Evolutionary conservation across 2,329 filamentous ascomycete genomes (phyloP).

Genomic region (Didymella segeticola): DNA sequence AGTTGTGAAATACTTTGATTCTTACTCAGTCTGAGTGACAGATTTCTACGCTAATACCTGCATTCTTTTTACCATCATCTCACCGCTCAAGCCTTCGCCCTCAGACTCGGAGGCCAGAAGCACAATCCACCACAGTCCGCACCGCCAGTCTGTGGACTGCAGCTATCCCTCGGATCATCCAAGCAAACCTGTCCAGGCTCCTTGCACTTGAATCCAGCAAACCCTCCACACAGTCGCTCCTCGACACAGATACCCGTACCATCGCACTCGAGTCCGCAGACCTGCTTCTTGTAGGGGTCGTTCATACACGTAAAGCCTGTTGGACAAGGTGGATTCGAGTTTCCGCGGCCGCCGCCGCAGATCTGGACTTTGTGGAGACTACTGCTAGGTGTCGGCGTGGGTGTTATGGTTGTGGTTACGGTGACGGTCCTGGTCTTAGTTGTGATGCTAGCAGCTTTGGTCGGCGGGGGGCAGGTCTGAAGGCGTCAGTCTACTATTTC

Average conservation of each 20-base stretch:
- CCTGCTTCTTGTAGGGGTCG: slow-evolving; percentile 35
- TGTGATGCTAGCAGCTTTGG: not conserved
- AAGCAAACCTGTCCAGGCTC: slow-evolving; percentile 45
- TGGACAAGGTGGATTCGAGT: not conserved
- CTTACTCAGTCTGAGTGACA: no score
- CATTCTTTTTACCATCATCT: not conserved
- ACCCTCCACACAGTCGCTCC: slow-evolving; percentile 50
- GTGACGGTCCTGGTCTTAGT: not conserved
- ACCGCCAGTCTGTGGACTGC: slow-evolving; percentile 49
- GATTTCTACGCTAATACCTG: no score
- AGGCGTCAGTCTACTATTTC: not conserved
- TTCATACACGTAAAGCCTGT: slow-evolving; percentile 37
- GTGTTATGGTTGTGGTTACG: not conserved
- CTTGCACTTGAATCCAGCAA: slow-evolving; percentile 47
- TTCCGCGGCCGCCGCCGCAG: slow-evolving; percentile 38
- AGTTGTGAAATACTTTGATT: no score
- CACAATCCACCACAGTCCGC: slow-evolving; percentile 55
- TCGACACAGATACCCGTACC: slow-evolving; percentile 44
- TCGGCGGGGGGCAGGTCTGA: not conserved
- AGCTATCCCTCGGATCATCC: slow-evolving; percentile 54
- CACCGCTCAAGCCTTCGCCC: not conserved
- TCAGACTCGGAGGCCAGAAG: slow-evolving; percentile 29
- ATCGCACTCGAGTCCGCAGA: slow-evolving; percentile 45
- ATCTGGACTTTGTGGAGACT: slow-evolving; percentile 8
- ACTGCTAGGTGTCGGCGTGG: not conserved